Conservation (phyloP, 2,329 filamentous ascomycete genomes). For the Raffaelea arxii region DNA sequence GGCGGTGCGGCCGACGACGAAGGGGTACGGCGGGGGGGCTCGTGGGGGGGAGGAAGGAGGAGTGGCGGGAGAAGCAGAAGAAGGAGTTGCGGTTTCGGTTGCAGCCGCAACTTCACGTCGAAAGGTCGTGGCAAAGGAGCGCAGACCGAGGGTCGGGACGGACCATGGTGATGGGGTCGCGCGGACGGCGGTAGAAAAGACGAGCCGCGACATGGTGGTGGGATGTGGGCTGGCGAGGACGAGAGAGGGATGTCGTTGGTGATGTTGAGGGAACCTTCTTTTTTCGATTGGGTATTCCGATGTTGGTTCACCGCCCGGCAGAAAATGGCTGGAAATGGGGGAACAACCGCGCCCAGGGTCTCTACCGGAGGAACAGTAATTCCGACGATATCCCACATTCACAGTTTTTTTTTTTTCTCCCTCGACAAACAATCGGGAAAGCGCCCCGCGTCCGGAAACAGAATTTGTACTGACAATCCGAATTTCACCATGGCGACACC, state of each 20-base stretch:
- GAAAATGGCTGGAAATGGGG: too few relatives aligned
- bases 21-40: conserved; percentile 24
- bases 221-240: too few relatives aligned
- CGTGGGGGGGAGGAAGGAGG: conserved; percentile 2
- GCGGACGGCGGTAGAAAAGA: too few relatives aligned
- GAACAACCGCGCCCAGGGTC: background rate
- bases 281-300: background rate
- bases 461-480: background rate
- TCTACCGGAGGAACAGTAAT: conserved; percentile 6
- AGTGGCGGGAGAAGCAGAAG: background rate
- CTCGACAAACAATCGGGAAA: background rate
- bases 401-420: conserved; percentile 4
- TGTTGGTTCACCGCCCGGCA: conserved; percentile 13
- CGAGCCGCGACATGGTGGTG: too few relatives aligned
- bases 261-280: too few relatives aligned
- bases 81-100: background rate
- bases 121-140: too few relatives aligned
- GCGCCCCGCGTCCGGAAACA: background rate
- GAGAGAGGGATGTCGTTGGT: too few relatives aligned
- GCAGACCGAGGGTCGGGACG: too few relatives aligned
- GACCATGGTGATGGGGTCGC: too few relatives aligned
- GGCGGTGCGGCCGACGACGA: conserved; percentile 62
- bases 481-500: conserved; percentile 8
- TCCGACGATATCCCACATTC: conserved; percentile 11
- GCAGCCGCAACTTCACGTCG: too few relatives aligned